phyloP scores from a whole-genome alignment of 805 yeast species.

The Candida odintsovae region DNA sequence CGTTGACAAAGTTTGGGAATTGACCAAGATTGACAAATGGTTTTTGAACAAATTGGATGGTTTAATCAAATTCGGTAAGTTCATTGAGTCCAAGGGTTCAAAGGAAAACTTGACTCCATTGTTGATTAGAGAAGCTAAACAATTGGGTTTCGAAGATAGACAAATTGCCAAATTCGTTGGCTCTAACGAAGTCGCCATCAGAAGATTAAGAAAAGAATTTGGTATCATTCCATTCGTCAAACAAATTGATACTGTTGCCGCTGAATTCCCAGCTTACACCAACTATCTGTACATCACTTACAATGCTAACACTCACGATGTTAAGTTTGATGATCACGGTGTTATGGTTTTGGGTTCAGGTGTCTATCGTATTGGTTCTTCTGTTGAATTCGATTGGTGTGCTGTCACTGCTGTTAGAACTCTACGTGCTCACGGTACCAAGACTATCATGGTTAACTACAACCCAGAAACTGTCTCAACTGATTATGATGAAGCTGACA shows the following conservation, averaged over 20 bases:
- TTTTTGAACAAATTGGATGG: constrained; percentile 81
- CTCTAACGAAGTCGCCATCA: constrained; percentile 88
- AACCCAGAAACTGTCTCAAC: constrained; percentile 99
- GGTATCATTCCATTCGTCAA: constrained; percentile 90
- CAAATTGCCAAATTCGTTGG: constrained; percentile 86
- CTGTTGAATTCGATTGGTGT: constrained; percentile 99
- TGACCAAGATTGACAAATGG: constrained; percentile 95
- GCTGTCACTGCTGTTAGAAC: constrained; percentile 97
- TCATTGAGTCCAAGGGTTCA: constrained; percentile 50
- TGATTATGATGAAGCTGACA: constrained; percentile 96
- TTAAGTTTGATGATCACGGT: constrained; percentile 87
- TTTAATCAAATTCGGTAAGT: constrained; percentile 65
- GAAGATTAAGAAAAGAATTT: constrained; percentile 80
- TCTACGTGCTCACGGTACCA: constrained; percentile 74
- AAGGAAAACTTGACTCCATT: constrained; percentile 53
- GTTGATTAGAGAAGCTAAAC: constrained; percentile 81
- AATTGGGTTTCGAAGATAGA: constrained; percentile 94
- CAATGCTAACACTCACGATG: constrained; percentile 85
- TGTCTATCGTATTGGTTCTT: constrained; percentile 97
- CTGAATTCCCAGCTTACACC: constrained; percentile 96
- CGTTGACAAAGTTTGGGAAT: constrained; percentile 85
- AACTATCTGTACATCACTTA: constrained; percentile 93
- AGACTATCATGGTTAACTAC: constrained; percentile 95
- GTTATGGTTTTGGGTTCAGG: constrained; percentile 96
- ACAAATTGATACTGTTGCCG: constrained; percentile 98